A percentile compares a stretch with the other conserved stretches of the same genome.
Conservation (phyloP, 1,284 basidiomycete genomes). For the Ganoderma multipileum region DNA sequence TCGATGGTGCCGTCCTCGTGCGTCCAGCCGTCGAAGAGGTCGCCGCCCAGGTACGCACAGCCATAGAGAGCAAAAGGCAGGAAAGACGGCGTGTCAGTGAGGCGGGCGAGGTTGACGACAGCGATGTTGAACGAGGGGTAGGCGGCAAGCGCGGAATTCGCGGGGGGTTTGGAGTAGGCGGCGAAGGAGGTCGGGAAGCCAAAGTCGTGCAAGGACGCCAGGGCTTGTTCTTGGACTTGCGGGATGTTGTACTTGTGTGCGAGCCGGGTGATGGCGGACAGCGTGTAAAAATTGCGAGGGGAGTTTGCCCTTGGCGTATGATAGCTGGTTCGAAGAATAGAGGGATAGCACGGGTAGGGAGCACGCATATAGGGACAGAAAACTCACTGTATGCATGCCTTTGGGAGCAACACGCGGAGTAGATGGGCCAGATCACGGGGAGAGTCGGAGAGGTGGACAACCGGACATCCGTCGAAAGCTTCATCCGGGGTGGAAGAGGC, state of each 20-base stretch:
- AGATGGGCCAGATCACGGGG: conserved; percentile 15
- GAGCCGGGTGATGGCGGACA: not conserved
- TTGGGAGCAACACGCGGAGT: conserved; percentile 7
- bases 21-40: conserved; percentile 10
- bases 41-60: conserved; percentile 5
- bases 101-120: conserved; percentile 14
- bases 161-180: not conserved
- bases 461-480: conserved; percentile 21
- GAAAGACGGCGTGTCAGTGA: conserved; percentile 10
- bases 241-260: not conserved
- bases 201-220: not conserved
- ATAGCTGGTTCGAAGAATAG: not conserved
- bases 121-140: not conserved
- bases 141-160: not conserved
- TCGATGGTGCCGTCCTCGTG: conserved; percentile 15
- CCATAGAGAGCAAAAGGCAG: conserved; percentile 16
- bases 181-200: too few species aligned
- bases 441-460: conserved; percentile 27
- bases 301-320: not conserved
- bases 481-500: conserved; percentile 19
- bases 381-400: not conserved
- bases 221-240: not conserved
- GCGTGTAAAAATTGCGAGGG: not conserved
- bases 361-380: not conserved
- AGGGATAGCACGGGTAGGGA: not conserved